A percentile compares a stretch with the other conserved stretches of the same genome.
Conservation (phyloP, 139 green algal genomes). For the Chlamydomonas incerta region DNA sequence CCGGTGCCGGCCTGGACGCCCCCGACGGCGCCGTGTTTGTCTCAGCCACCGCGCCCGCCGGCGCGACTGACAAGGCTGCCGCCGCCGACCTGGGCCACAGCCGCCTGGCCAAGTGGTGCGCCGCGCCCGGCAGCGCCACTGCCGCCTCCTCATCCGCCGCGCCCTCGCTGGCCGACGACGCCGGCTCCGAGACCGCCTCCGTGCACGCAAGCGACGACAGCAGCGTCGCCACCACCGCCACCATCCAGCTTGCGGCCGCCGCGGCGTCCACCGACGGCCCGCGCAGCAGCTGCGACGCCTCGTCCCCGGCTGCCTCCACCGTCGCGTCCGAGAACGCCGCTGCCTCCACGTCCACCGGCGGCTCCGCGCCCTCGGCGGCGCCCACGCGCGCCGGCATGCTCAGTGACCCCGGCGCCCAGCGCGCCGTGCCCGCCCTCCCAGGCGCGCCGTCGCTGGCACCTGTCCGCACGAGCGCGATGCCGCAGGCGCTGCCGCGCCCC, state of each 20-base stretch:
- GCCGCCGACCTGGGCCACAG: neutral
- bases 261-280: neutral
- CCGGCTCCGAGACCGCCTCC: constrained; percentile 19
- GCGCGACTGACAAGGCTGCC: neutral
- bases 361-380: neutral
- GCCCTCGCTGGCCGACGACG: constrained; percentile 8
- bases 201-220: constrained; percentile 38
- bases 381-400: neutral
- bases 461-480: neutral
- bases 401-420: constrained; percentile 1
- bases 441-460: constrained; percentile 19
- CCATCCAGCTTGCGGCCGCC: neutral
- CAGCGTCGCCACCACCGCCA: neutral
- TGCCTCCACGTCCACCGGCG: no score
- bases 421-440: neutral
- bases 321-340: no score
- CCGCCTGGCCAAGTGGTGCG: constrained; percentile 19
- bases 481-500: no score
- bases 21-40: constrained; percentile 36
- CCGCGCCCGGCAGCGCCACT: neutral
- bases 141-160: neutral
- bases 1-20: constrained; percentile 6
- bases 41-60: neutral
- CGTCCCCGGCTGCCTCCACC: neutral
- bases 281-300: neutral